Evolutionary conservation across 208 protist genomes (phyloP).

Genomic region (Plasmodiophora brassicae): DNA sequence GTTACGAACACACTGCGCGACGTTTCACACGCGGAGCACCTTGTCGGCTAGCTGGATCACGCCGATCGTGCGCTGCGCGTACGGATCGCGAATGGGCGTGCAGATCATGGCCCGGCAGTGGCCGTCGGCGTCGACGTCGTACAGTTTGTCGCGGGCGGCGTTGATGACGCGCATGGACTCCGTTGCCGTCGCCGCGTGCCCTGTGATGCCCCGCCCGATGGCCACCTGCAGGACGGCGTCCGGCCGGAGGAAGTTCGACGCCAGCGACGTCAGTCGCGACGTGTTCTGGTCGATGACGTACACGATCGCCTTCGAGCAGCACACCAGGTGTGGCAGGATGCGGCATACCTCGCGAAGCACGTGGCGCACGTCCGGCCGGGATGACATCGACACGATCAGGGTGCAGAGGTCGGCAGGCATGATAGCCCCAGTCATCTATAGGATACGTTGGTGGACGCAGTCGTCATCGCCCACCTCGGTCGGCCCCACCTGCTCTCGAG

Average conservation of each 20-base stretch:
- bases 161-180: neutral
- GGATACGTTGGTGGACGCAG: too few relatives aligned
- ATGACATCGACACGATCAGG: neutral
- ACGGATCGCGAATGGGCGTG: conserved; percentile 4
- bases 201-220: neutral
- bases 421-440: neutral
- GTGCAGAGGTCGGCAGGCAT: neutral
- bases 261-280: neutral
- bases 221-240: neutral
- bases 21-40: too few relatives aligned
- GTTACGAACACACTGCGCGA: too few relatives aligned
- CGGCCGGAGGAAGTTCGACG: neutral
- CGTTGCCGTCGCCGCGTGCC: neutral
- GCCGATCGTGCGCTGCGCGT: neutral
- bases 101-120: neutral
- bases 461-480: neutral
- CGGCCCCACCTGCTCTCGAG: neutral
- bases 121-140: neutral
- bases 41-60: neutral
- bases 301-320: neutral
- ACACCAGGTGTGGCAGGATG: neutral
- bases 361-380: neutral
- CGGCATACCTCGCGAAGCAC: neutral
- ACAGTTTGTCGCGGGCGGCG: neutral
- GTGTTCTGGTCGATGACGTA: neutral